Base-by-base conservation (phyloP, 768 basidiomycete genomes). In the Lentinula sp. region DNA sequence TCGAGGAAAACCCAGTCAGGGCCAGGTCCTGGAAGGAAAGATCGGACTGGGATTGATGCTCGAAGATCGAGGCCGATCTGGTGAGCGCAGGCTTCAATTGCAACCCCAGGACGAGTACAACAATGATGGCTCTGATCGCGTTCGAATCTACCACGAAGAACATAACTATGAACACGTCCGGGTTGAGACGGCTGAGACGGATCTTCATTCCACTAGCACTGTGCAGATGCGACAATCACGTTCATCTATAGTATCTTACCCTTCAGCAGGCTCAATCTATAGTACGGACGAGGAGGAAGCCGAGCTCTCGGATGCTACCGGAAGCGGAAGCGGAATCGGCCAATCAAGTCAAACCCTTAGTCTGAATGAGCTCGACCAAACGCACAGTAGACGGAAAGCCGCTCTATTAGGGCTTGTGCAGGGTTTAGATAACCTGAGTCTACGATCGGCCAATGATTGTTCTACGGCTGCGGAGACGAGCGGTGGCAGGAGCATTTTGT, bases 321-420 rank as follows among this genome's bases (percentile, higher is more conserved):
- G 53, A 57, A 46, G 42, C 28, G 56, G 56, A 43, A 59, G 10
- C 57, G 42, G 31, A 28, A 39, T 2, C 6, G 55, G 7, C 9
- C 54, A 34, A 32, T 58, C 10, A 61, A 53, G 40, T 43, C 11
- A 60, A 53, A 42, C 23, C 52, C 13, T 62, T 64, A 40, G 65
- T 63, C 21, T 40, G 53, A 62, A 39, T 35, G 34, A 39, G 53
- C n/a, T 58, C 52, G 73, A 67, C 10, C 57, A 57, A 28, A 71
- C 71, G 16, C 62, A 70, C 39, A 62, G 64, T 15, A 65, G 69
- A 46, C 73, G 74, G n/a, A 71, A 70, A 31, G 71, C 70, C 50
- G 76, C 74, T 4, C 68, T 80, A 7, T 57, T 75, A 15, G 73
- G 73, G 0, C 69, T 78, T 1, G 74, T 80, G 2, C 67, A 72